phyloP scores from a whole-genome alignment of 129 eudicot genomes.

The Arctium minus region DNA sequence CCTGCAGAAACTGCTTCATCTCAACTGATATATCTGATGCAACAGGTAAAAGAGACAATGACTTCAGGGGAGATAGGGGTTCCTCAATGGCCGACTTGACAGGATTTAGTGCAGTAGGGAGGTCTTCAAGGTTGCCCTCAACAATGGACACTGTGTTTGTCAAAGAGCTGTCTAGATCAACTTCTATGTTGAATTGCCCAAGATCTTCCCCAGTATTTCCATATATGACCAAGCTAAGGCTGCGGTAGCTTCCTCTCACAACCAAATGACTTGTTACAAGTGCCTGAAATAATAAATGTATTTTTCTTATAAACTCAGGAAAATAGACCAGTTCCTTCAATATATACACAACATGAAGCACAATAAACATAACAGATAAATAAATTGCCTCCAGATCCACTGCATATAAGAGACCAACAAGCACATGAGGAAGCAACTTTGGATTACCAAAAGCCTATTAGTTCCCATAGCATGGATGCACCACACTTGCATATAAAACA shows the following conservation, averaged over 20 bases:
- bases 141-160: slow-evolving; percentile 63
- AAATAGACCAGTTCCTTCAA: background rate
- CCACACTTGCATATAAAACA: background rate
- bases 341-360: background rate
- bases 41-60: slow-evolving; percentile 41
- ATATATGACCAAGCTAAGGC: slow-evolving; percentile 91
- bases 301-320: background rate
- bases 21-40: slow-evolving; percentile 54
- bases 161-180: slow-evolving; percentile 80
- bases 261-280: slow-evolving; percentile 89
- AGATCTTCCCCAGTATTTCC: slow-evolving; percentile 95
- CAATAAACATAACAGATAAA: background rate
- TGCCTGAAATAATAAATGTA: slow-evolving; percentile 50
- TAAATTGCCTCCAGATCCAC: background rate
- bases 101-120: slow-evolving; percentile 72
- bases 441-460: background rate
- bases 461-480: background rate
- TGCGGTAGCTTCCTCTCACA: slow-evolving; percentile 93
- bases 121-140: slow-evolving; percentile 93
- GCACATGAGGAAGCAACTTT: background rate
- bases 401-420: background rate
- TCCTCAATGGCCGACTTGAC: slow-evolving; percentile 46
- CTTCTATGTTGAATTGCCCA: slow-evolving; percentile 91
- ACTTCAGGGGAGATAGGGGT: slow-evolving; percentile 43
- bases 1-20: slow-evolving; percentile 48